These are phyloP conservation scores for Suhomyces sp. DNA, from an alignment of 805 yeast genomes.

Conservation along the genomic window DNA sequence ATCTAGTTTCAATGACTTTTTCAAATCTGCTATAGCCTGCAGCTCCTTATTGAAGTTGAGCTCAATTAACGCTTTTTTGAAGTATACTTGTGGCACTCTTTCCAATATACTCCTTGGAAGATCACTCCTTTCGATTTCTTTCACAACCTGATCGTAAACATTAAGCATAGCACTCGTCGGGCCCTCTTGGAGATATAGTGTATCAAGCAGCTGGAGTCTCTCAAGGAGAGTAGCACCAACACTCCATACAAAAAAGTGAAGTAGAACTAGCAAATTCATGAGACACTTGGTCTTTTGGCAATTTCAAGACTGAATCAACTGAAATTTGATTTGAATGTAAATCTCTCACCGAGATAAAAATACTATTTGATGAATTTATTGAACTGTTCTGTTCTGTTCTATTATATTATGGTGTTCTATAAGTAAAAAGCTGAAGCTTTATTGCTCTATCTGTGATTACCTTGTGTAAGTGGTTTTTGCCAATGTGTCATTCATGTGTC, in stretches of 20 bases:
- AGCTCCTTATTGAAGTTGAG: constrained; percentile 52
- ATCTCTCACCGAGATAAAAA: too few relatives aligned
- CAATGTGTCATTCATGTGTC: neutral
- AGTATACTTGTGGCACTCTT: constrained; percentile 42
- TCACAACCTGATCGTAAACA: constrained; percentile 21
- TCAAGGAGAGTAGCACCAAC: constrained; percentile 2
- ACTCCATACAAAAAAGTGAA: neutral
- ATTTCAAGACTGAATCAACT: too few relatives aligned
- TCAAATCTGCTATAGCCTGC: constrained; percentile 53
- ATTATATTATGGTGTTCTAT: too few relatives aligned
- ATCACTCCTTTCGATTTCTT: constrained; percentile 11
- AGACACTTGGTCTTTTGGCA: too few relatives aligned
- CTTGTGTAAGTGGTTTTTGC: neutral
- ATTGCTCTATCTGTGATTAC: neutral
- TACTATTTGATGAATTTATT: too few relatives aligned
- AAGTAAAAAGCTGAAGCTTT: neutral
- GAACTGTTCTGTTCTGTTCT: too few relatives aligned
- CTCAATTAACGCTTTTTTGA: constrained; percentile 61
- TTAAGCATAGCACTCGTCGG: constrained; percentile 27
- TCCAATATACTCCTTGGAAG: constrained; percentile 1
- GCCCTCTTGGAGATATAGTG: constrained; percentile 25
- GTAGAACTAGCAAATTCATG: neutral
- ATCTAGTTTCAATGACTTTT: constrained; percentile 42
- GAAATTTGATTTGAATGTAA: too few relatives aligned
- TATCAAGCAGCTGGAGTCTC: constrained; percentile 7